Percentiles rank a stretch among this genome's conserved stretches.
These are phyloP conservation scores for Salvia splendens DNA, from an alignment of 257 asterid species.

Conservation along the genomic window DNA sequence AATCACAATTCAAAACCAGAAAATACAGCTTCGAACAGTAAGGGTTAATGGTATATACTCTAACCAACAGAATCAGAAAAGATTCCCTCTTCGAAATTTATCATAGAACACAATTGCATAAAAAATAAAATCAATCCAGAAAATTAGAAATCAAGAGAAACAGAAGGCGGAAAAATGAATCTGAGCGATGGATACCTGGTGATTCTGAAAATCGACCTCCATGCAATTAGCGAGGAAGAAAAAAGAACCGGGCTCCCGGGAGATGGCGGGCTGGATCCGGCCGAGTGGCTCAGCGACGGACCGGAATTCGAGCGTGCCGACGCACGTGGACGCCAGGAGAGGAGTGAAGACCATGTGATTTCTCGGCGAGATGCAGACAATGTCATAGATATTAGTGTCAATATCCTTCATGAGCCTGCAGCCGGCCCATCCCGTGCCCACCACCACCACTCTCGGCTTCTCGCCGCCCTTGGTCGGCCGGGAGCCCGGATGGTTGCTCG, in stretches of 20 bases:
- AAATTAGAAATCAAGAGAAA: background rate
- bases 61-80: constrained; percentile 4
- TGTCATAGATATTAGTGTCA: constrained; percentile 68
- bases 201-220: constrained; percentile 70
- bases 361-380: constrained; percentile 90
- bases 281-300: constrained; percentile 96
- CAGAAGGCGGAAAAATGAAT: background rate
- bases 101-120: too few relatives aligned
- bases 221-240: constrained; percentile 86
- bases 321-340: constrained; percentile 95
- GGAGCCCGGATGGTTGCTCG: constrained; percentile 41
- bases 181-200: constrained; percentile 46
- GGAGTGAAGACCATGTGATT: constrained; percentile 99
- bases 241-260: constrained; percentile 80
- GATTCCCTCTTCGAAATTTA: background rate
- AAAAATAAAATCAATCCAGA: background rate
- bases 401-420: constrained; percentile 88
- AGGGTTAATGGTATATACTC: background rate
- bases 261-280: constrained; percentile 93
- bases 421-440: constrained; percentile 99
- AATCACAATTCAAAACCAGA: background rate
- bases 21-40: background rate
- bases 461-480: constrained; percentile 72
- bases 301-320: constrained; percentile 97
- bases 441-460: constrained; percentile 88